Conservation (phyloP, 371 early-diverging fungal species). For the Rhizomucor miehei region DNA sequence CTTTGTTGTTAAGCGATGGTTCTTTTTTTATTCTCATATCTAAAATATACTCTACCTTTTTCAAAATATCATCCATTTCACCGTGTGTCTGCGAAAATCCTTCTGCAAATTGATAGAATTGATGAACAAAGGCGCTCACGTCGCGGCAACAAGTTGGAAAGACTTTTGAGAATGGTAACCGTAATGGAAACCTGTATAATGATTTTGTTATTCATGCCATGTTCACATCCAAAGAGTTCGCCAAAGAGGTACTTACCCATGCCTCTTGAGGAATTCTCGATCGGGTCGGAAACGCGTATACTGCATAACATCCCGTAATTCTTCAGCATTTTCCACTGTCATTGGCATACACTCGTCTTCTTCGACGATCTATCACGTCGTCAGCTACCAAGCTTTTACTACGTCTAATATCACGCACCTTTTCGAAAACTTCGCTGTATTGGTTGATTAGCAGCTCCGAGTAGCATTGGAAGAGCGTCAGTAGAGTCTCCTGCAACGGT, state of each 20-base stretch:
- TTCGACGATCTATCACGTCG: constrained; percentile 58
- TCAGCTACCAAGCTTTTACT: too few relatives aligned
- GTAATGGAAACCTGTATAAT: constrained; percentile 67
- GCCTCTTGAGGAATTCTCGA: constrained; percentile 35
- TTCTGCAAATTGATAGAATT: constrained; percentile 84
- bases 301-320: constrained; percentile 55
- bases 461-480: constrained; percentile 80
- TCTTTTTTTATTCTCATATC: not conserved
- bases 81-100: constrained; percentile 81
- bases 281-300: constrained; percentile 52
- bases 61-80: constrained; percentile 86
- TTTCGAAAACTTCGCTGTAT: constrained; percentile 67
- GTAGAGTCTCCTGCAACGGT: constrained; percentile 51
- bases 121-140: constrained; percentile 70
- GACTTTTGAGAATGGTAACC: constrained; percentile 81
- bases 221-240: not conserved
- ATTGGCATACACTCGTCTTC: constrained; percentile 87
- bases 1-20: not conserved
- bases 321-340: constrained; percentile 67
- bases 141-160: constrained; percentile 72
- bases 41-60: constrained; percentile 53
- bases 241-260: constrained; percentile 31
- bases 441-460: constrained; percentile 73
- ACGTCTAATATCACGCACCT: constrained; percentile 37
- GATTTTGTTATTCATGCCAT: not conserved